Conservation (phyloP, 1,284 basidiomycete species). For the Mycosarcoma mackinlayi region DNA sequence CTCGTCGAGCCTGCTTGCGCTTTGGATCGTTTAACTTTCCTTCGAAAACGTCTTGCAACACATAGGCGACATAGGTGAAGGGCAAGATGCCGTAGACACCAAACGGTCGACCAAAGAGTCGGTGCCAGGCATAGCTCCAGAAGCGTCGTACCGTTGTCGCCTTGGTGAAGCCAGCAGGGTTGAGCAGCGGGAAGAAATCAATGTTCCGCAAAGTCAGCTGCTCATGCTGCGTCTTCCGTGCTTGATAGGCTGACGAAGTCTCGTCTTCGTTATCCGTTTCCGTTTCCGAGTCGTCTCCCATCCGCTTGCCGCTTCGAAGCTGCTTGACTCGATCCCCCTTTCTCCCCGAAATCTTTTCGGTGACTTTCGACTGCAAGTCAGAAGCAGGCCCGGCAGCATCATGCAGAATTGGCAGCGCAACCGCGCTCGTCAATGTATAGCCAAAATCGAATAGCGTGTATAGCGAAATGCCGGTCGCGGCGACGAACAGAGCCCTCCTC, state of each 20-base stretch:
- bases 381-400: constrained; percentile 12
- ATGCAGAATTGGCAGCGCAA: constrained; percentile 43
- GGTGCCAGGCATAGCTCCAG: constrained; percentile 52
- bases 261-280: constrained; percentile 42
- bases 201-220: constrained; percentile 48
- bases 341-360: neutral
- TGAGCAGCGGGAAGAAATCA: constrained; percentile 56
- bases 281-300: constrained; percentile 23
- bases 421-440: constrained; percentile 49
- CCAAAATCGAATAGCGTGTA: constrained; percentile 55
- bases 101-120: constrained; percentile 48
- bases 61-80: constrained; percentile 38
- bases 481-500: constrained; percentile 37
- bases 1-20: constrained; percentile 26
- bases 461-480: constrained; percentile 47
- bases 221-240: constrained; percentile 16
- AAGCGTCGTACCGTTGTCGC: constrained; percentile 42
- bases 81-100: constrained; percentile 52
- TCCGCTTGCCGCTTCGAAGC: constrained; percentile 3
- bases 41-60: constrained; percentile 27
- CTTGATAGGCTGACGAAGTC: constrained; percentile 13
- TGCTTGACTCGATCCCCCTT: constrained; percentile 9
- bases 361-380: neutral
- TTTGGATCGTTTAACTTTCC: constrained; percentile 40
- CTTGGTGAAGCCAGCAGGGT: constrained; percentile 40